Conservation (phyloP, 2,329 filamentous ascomycete species). For the Keithomyces neogunnii region DNA sequence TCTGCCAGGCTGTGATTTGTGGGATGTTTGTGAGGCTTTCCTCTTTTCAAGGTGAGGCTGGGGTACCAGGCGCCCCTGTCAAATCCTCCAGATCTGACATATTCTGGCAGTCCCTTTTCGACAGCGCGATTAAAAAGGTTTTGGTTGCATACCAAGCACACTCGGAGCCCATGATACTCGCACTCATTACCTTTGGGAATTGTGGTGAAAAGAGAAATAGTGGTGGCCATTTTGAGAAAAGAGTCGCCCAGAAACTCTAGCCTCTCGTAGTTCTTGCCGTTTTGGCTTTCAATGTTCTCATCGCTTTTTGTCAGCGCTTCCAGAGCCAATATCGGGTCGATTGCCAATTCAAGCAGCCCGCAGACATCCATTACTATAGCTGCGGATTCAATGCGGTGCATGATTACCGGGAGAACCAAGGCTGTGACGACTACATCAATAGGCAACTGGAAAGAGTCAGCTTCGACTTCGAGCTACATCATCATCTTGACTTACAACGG, state of each 20-base stretch:
- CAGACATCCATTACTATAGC: conserved; percentile 75
- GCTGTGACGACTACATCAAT: conserved; percentile 62
- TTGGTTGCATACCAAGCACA: conserved; percentile 84
- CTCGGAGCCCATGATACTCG: conserved; percentile 81
- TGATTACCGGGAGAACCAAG: conserved; percentile 72
- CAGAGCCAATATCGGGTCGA: conserved; percentile 63
- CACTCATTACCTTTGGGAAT: conserved; percentile 75
- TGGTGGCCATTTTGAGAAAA: conserved; percentile 93
- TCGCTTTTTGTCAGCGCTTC: conserved; percentile 82
- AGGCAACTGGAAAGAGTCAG: conserved; percentile 47
- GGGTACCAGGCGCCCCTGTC: conserved; percentile 86
- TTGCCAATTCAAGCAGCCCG: conserved; percentile 50
- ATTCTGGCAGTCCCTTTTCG: conserved; percentile 58
- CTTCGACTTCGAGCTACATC: not conserved
- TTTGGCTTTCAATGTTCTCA: conserved; percentile 64
- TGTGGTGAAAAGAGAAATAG: conserved; percentile 73
- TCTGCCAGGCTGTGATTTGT: conserved; percentile 63
- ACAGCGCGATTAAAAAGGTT: conserved; percentile 76
- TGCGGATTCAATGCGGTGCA: conserved; percentile 73
- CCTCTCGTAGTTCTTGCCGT: conserved; percentile 85
- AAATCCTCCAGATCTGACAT: conserved; percentile 76
- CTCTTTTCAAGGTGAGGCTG: conserved; percentile 61
- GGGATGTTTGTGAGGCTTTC: conserved; percentile 47
- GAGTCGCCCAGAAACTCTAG: conserved; percentile 90
- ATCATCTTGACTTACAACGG: conserved; percentile 47